Percentiles rank a stretch among this genome's conserved stretches.
Evolutionary conservation across 805 yeast genomes (phyloP).

Genomic region (Candida piceae): DNA sequence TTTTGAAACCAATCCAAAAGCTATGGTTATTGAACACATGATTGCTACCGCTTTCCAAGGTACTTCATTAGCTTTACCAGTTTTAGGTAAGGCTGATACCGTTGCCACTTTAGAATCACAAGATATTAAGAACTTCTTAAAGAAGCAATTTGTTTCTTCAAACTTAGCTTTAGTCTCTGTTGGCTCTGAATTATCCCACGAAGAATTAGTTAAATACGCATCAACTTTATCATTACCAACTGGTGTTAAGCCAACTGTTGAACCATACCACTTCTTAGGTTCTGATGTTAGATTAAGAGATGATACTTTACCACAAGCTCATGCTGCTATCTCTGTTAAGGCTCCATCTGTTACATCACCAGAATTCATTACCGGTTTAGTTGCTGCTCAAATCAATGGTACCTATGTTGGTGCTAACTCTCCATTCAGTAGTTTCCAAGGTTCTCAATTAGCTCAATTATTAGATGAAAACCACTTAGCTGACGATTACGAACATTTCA

Average conservation of each 20-base stretch:
- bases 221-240: constrained; percentile 45
- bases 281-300: constrained; percentile 86
- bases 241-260: constrained; percentile 44
- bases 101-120: constrained; percentile 49
- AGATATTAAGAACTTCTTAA: constrained; percentile 55
- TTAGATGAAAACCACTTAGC: constrained; percentile 69
- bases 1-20: constrained; percentile 52
- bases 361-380: constrained; percentile 65
- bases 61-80: constrained; percentile 73
- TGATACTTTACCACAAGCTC: constrained; percentile 78
- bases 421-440: constrained; percentile 52
- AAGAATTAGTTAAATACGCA: constrained; percentile 61
- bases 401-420: constrained; percentile 48
- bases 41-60: constrained; percentile 85
- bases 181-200: constrained; percentile 63
- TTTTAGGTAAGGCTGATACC: constrained; percentile 68
- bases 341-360: constrained; percentile 64
- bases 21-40: constrained; percentile 67
- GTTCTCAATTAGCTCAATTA: constrained; percentile 66
- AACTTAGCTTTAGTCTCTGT: constrained; percentile 64
- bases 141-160: constrained; percentile 52
- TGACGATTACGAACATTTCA: constrained; percentile 68
- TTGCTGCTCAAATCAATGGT: constrained; percentile 63
- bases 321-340: constrained; percentile 68
- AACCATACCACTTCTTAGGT: constrained; percentile 68